Evolutionary conservation across 441 rosid species (phyloP).

Genomic region (Erysimum cheiri): DNA sequence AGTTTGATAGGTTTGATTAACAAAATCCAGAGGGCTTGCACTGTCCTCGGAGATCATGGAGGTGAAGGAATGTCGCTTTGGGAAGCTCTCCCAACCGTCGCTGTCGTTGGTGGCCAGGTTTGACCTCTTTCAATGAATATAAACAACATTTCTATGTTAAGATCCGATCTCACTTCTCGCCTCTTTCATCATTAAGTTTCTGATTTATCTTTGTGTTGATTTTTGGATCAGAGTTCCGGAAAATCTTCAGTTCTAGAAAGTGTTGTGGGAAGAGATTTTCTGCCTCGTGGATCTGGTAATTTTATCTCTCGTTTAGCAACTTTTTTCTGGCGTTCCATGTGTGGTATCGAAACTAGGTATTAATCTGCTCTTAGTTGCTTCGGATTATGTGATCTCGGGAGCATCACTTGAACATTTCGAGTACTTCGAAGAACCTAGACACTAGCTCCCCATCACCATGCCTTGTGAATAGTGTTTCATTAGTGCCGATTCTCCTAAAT

Average conservation of each 20-base stretch:
- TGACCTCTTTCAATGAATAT: conserved; percentile 19
- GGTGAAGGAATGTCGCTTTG: conserved; percentile 99
- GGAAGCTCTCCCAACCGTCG: conserved; percentile 99
- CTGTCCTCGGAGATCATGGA: conserved; percentile 95
- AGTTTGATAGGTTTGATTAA: conserved; percentile 96
- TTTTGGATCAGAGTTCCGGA: conserved; percentile 76
- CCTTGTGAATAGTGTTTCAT: conserved; percentile 15
- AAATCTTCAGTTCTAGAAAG: conserved; percentile 97
- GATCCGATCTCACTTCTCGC: conserved; percentile 35
- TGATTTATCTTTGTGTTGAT: conserved; percentile 13
- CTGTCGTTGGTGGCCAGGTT: conserved; percentile 99
- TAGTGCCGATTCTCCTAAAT: not conserved
- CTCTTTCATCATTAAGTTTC: conserved; percentile 2
- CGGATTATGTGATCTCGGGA: not conserved
- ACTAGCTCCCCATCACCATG: not conserved
- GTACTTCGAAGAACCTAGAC: not conserved
- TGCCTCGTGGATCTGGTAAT: conserved; percentile 99
- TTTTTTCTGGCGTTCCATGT: not conserved
- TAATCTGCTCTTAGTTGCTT: conserved; percentile 3
- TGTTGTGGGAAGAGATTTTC: conserved; percentile 94
- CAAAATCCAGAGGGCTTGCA: conserved; percentile 96
- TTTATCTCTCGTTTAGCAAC: conserved; percentile 30
- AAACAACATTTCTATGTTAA: conserved; percentile 5
- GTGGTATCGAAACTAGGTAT: conserved; percentile 5
- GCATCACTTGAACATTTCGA: conserved; percentile 3